These are phyloP conservation scores for Buddleja alternifolia DNA, from an alignment of 257 asterid species.

Conservation along the genomic window DNA sequence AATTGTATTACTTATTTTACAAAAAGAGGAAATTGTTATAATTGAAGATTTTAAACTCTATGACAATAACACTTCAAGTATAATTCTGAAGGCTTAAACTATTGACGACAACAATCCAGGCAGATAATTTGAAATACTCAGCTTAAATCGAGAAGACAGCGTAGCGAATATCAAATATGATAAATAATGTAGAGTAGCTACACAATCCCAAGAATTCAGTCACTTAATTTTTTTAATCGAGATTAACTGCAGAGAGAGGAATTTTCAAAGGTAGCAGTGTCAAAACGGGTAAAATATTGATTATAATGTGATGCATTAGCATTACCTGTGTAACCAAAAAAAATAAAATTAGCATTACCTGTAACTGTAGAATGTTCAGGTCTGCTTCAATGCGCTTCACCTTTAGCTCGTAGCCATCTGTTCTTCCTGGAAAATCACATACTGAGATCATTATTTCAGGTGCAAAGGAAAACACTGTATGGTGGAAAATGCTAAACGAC, in stretches of 20 bases:
- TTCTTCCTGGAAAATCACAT: slow-evolving; percentile 56
- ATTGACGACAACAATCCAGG: slow-evolving; percentile 1
- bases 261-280: neutral
- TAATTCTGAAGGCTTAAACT: neutral
- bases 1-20: neutral
- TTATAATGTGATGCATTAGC: slow-evolving; percentile 2
- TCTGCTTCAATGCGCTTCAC: slow-evolving; percentile 93
- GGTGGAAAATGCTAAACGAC: slow-evolving; percentile 17
- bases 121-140: neutral
- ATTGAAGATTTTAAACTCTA: neutral
- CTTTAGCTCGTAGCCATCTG: slow-evolving; percentile 54
- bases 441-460: slow-evolving; percentile 25
- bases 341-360: too few relatives aligned
- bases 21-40: neutral
- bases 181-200: neutral
- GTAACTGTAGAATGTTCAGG: slow-evolving; percentile 68
- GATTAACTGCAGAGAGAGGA: slow-evolving; percentile 10
- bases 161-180: neutral
- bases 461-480: slow-evolving; percentile 26
- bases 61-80: too few relatives aligned
- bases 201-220: neutral
- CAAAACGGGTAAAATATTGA: neutral
- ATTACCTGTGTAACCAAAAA: too few relatives aligned
- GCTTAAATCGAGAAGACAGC: neutral
- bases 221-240: neutral